phyloP scores from a whole-genome alignment of 2,329 filamentous ascomycete species.

The Clonostachys byssicola region DNA sequence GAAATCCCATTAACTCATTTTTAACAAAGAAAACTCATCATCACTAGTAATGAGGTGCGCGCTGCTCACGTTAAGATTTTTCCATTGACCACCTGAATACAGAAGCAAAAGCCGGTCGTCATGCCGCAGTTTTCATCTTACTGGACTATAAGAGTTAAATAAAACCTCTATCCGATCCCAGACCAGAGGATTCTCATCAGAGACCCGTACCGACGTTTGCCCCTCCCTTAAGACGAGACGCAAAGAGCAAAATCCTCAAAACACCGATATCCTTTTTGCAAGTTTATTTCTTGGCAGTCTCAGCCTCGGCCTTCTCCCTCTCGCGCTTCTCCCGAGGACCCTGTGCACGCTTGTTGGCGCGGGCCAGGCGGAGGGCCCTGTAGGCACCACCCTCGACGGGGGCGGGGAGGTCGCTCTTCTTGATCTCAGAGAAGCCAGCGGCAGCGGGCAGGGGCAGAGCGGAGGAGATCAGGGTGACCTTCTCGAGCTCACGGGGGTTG shows the following conservation, averaged over 20 bases:
- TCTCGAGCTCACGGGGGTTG: conserved; percentile 66
- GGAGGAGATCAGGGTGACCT: conserved; percentile 38
- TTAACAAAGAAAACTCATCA: no score
- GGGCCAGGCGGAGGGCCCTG: conserved; percentile 77
- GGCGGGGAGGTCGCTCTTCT: conserved; percentile 76
- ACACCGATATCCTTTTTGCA: conserved; percentile 32
- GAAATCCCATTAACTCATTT: conserved; percentile 16
- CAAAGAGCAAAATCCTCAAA: conserved; percentile 35
- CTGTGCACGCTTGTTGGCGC: conserved; percentile 75
- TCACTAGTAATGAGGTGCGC: no score
- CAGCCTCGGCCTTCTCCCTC: conserved; percentile 82
- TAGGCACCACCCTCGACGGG: conserved; percentile 79
- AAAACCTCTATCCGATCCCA: conserved; percentile 26
- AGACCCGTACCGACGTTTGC: conserved; percentile 30
- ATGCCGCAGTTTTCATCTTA: conserved; percentile 36
- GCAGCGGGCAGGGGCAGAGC: conserved; percentile 71
- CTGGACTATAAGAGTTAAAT: conserved; percentile 26
- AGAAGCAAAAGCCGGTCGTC: conserved; percentile 26
- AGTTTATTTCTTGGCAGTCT: conserved; percentile 80
- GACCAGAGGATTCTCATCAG: conserved; percentile 23
- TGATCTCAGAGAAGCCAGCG: conserved; percentile 68
- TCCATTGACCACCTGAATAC: conserved; percentile 11
- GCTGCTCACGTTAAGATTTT: background rate
- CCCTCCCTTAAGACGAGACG: conserved; percentile 26
- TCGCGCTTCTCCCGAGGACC: conserved; percentile 92